Evolutionary conservation across 2,329 filamentous ascomycete species (phyloP), one percentile per base, ranked within the genome.

Genomic region (Ustulina deusta): DNA sequence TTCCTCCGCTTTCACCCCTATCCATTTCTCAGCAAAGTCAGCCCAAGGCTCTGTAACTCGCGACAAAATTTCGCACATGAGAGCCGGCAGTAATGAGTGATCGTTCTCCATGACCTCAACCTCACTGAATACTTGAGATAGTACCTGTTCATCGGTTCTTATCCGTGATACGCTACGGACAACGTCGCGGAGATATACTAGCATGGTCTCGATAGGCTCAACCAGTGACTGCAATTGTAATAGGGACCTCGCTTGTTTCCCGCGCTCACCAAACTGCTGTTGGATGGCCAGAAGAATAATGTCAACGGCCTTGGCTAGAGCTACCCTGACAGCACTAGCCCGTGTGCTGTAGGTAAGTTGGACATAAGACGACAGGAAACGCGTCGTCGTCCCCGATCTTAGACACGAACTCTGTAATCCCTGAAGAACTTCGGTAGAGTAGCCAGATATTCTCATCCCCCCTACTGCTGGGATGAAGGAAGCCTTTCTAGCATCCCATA

Each of bases 11-110:
- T 83, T 85, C 11, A 93, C 85, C 0, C 93, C 93, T 67, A 94
- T 88, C 92, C 93, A 96, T 74, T 90, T 88, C 71, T 91, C 86
- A 7, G 91, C 82, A 59, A 90, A 86, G 60, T 89, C 85, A 9
- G 92, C 81, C 87, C 90, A 94, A 0, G 91, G 91, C 32, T 80
- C 79, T 1, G 88, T 88, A 1, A 91, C 88, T 44, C 86, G 83
- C 51, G 84, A 82, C 17, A 96, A 78, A 0, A 95, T 83, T 69
- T 93, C 88, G 17, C 89, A 86, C 74, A 93, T 85, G 36, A 93
- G 85, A 25, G 86, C 84, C 22, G 87, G 86, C 25, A 94, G 79
- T 65, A 88, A 86, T 13, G 82, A 81, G 57, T 89, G 87, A 36
- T 86, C 85, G 71, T 92, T 87, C 66, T 93, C 90, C 5, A 89